A percentile compares a stretch with the other conserved stretches of the same genome.
Conservation (phyloP, 2,329 filamentous ascomycete species). For the Diplodia seriata region DNA sequence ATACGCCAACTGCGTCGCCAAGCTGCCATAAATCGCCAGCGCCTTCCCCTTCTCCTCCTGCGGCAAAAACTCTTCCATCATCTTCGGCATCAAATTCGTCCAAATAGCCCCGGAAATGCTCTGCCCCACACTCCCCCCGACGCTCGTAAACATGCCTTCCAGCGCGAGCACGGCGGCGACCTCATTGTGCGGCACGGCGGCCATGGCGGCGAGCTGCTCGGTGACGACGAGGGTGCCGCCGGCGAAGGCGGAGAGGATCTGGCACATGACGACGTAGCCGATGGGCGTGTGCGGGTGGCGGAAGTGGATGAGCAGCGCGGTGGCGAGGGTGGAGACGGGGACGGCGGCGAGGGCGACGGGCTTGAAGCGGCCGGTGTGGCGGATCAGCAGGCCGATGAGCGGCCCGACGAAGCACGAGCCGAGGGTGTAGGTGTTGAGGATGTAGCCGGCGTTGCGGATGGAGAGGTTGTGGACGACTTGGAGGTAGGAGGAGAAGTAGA, state of each 20-base stretch:
- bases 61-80: constrained; percentile 56
- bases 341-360: constrained; percentile 34
- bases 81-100: constrained; percentile 62
- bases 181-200: constrained; percentile 57
- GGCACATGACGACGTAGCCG: constrained; percentile 45
- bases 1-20: constrained; percentile 62
- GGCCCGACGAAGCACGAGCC: constrained; percentile 39
- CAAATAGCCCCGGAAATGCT: constrained; percentile 68
- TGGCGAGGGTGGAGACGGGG: constrained; percentile 41
- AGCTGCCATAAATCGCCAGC: constrained; percentile 57
- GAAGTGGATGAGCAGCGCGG: constrained; percentile 44
- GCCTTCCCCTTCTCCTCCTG: constrained; percentile 42
- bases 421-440: constrained; percentile 41
- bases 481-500: constrained; percentile 45
- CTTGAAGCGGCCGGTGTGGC: constrained; percentile 34
- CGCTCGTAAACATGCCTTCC: constrained; percentile 64
- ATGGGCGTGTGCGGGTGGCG: constrained; percentile 40
- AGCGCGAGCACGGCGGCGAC: constrained; percentile 67
- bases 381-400: constrained; percentile 34
- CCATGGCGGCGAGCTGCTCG: constrained; percentile 31
- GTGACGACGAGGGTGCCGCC: constrained; percentile 40
- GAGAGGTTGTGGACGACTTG: constrained; percentile 41
- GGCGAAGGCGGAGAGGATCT: constrained; percentile 43
- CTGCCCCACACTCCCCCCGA: constrained; percentile 52
- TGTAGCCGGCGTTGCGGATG: constrained; percentile 38